Evolutionary conservation across 805 yeast genomes (phyloP).

Genomic region (Trichomonascus vanleenenianus): DNA sequence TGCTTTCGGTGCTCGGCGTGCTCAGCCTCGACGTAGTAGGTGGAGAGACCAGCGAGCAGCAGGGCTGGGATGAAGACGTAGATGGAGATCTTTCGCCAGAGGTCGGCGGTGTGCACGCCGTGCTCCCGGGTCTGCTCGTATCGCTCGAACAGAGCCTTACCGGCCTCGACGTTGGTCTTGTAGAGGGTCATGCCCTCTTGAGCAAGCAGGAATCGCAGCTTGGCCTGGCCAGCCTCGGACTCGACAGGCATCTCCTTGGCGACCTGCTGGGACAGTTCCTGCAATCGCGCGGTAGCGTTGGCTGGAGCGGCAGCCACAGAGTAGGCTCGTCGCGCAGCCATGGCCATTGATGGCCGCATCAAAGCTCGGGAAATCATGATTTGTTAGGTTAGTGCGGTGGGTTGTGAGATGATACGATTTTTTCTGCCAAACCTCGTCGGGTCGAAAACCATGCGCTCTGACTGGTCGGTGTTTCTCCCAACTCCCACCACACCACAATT

Average conservation of each 20-base stretch:
- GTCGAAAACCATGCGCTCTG: no score
- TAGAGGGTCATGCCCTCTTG: slow-evolving; percentile 1
- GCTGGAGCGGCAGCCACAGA: slow-evolving; percentile 1
- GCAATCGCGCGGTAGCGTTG: not conserved
- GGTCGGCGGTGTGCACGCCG: slow-evolving; percentile 62
- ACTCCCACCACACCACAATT: no score
- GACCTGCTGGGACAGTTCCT: not conserved
- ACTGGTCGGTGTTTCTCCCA: no score
- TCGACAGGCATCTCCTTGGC: slow-evolving; percentile 6
- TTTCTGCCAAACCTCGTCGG: no score
- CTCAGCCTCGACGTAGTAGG: slow-evolving; percentile 71
- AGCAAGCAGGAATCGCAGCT: slow-evolving; percentile 2
- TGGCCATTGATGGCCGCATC: not conserved
- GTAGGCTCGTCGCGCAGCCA: not conserved
- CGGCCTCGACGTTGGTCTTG: slow-evolving; percentile 25
- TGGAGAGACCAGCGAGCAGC: slow-evolving; percentile 67
- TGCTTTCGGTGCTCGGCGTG: slow-evolving; percentile 80
- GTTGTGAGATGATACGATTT: no score
- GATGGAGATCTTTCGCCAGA: slow-evolving; percentile 82
- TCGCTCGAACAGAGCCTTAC: slow-evolving; percentile 58
- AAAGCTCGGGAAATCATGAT: not conserved
- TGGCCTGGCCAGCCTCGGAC: slow-evolving; percentile 3
- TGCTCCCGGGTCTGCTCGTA: slow-evolving; percentile 66
- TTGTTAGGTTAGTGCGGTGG: not conserved
- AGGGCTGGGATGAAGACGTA: slow-evolving; percentile 80